Conservation (phyloP, 495 filamentous ascomycete genomes). For the Sordaria brevicollis region DNA sequence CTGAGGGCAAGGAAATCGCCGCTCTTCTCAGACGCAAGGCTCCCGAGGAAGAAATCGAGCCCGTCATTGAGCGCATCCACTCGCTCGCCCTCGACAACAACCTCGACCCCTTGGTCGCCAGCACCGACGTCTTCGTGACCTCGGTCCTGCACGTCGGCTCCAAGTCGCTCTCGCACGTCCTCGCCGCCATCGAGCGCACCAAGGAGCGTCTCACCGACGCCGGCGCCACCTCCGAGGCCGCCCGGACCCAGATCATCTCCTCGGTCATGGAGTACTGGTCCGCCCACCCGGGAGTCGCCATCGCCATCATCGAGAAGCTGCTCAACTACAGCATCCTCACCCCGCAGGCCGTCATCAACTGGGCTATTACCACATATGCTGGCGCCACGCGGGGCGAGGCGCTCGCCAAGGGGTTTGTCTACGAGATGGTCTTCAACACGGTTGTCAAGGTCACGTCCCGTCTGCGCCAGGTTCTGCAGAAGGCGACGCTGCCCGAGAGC, state of each 20-base stretch:
- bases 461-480: constrained; percentile 68
- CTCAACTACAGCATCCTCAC: constrained; percentile 94
- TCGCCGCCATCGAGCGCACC: constrained; percentile 91
- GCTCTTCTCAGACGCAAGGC: constrained; percentile 74
- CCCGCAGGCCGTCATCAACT: constrained; percentile 73
- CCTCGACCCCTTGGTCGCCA: constrained; percentile 67
- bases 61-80: constrained; percentile 66
- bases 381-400: constrained; percentile 45
- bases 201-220: constrained; percentile 81
- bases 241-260: constrained; percentile 77
- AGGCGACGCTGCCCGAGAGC: constrained; percentile 30
- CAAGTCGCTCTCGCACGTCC: constrained; percentile 90
- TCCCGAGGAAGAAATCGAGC: constrained; percentile 68
- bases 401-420: constrained; percentile 64
- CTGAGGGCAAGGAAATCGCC: constrained; percentile 70
- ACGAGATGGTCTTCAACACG: constrained; percentile 81
- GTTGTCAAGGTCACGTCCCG: constrained; percentile 87
- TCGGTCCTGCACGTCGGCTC: constrained; percentile 84
- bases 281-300: constrained; percentile 83
- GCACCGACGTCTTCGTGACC: constrained; percentile 88
- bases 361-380: constrained; percentile 59
- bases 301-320: constrained; percentile 91
- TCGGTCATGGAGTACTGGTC: constrained; percentile 90
- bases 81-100: constrained; percentile 55
- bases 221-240: constrained; percentile 58